phyloP scores from a whole-genome alignment of 495 filamentous ascomycete genomes.

The Penicillium flavigenum region DNA sequence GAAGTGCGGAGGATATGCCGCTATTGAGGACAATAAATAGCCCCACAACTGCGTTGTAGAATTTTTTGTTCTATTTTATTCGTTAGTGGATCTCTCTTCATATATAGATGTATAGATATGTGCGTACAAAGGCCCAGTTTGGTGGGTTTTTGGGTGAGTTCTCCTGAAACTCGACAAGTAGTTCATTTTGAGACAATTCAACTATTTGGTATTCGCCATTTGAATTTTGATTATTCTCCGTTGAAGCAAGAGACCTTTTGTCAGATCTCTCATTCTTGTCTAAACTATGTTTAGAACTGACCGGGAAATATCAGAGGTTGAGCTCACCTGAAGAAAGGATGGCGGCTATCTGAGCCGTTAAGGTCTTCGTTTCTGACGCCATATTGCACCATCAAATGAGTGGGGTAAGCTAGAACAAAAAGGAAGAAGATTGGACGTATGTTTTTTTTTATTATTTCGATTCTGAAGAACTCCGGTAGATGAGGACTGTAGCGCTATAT shows the following conservation, averaged over 20 bases:
- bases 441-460: constrained; percentile 2
- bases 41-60: constrained; percentile 53
- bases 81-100: constrained; percentile 10
- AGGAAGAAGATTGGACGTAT: background rate
- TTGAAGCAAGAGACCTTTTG: constrained; percentile 10
- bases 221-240: constrained; percentile 1
- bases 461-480: background rate
- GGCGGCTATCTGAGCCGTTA: constrained; percentile 12
- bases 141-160: constrained; percentile 29
- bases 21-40: constrained; percentile 68
- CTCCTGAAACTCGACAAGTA: constrained; percentile 34
- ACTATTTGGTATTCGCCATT: constrained; percentile 24
- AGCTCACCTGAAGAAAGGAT: constrained; percentile 20
- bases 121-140: constrained; percentile 37
- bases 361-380: constrained; percentile 10
- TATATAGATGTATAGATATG: background rate
- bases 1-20: constrained; percentile 67
- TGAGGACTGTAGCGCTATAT: constrained; percentile 15
- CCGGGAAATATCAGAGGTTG: background rate
- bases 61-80: constrained; percentile 50
- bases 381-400: constrained; percentile 8
- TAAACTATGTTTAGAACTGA: constrained; percentile 18
- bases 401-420: background rate
- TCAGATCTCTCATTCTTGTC: constrained; percentile 12
- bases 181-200: constrained; percentile 25